These are phyloP conservation scores for Betula pendula DNA, from an alignment of 306 rosid species.

Conservation along the genomic window DNA sequence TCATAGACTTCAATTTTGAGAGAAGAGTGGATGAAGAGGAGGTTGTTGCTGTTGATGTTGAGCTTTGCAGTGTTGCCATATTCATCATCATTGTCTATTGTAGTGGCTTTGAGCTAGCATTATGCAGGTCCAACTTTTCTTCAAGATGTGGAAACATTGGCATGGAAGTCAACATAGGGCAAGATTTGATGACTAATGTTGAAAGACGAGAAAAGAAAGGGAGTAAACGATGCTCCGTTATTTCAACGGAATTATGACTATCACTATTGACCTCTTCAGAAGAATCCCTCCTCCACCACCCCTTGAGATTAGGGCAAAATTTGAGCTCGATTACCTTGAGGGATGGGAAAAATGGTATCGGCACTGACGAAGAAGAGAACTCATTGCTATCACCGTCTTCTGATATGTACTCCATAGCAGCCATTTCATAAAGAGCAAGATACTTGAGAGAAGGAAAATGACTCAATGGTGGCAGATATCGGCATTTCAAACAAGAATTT, in stretches of 20 bases:
- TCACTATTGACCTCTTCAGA: background rate
- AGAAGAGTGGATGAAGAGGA: background rate
- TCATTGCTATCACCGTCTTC: background rate
- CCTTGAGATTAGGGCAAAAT: background rate
- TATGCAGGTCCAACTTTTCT: background rate
- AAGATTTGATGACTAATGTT: accelerated
- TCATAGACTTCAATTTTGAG: background rate
- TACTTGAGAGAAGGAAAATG: background rate
- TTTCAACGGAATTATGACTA: too few relatives aligned
- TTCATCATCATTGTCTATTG: background rate
- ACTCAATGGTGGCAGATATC: background rate
- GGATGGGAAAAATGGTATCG: constrained; percentile 29
- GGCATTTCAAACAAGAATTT: background rate
- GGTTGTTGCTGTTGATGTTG: too few relatives aligned
- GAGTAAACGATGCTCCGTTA: too few relatives aligned
- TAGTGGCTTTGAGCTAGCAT: background rate
- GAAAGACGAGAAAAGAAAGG: background rate
- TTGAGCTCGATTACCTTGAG: background rate
- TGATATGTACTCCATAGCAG: constrained; percentile 9
- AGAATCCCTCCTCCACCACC: constrained; percentile 21
- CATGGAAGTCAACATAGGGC: background rate
- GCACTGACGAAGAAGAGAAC: background rate
- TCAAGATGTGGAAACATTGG: background rate
- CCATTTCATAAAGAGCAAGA: constrained; percentile 4
- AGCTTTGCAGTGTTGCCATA: too few relatives aligned